A percentile compares a stretch with the other conserved stretches of the same genome.
Conservation (phyloP, 129 eudicot species). For the Helichrysum umbraculigerum region DNA sequence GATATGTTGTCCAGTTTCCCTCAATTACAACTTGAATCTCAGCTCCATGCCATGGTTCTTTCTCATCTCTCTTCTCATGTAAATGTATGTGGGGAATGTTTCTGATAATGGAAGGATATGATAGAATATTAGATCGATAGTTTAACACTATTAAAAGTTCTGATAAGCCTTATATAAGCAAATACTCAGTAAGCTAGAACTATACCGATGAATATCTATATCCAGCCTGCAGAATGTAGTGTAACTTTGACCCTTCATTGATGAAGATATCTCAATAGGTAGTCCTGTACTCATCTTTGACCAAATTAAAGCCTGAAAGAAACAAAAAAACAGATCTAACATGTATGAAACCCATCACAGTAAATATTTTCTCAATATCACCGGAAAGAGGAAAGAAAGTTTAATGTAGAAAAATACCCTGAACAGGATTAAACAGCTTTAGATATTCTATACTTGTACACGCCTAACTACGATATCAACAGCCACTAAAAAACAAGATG, state of each 20-base stretch:
- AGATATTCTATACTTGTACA: constrained; percentile 23
- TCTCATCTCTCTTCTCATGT: constrained; percentile 77
- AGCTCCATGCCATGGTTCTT: constrained; percentile 97
- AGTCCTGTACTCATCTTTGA: constrained; percentile 99
- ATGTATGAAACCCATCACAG: constrained; percentile 9
- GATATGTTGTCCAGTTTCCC: constrained; percentile 99
- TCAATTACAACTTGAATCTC: constrained; percentile 98
- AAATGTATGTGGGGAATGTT: constrained; percentile 92
- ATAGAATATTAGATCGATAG: constrained; percentile 17
- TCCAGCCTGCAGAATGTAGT: constrained; percentile 91
- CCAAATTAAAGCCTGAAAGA: constrained; percentile 92
- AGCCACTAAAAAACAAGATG: constrained; percentile 7
- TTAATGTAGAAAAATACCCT: constrained; percentile 11
- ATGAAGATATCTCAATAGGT: constrained; percentile 94
- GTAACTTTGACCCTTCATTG: constrained; percentile 86
- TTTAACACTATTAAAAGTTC: neutral
- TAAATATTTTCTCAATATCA: neutral
- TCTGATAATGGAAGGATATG: constrained; percentile 36
- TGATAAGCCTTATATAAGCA: constrained; percentile 15
- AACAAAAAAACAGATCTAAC: constrained; percentile 15
- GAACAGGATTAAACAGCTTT: neutral
- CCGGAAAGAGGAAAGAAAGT: constrained; percentile 5
- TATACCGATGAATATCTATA: constrained; percentile 83
- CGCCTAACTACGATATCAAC: constrained; percentile 12
- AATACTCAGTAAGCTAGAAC: constrained; percentile 7